Evolutionary conservation across 257 asterid genomes (phyloP).

Genomic region (Forsythia suspensa): DNA sequence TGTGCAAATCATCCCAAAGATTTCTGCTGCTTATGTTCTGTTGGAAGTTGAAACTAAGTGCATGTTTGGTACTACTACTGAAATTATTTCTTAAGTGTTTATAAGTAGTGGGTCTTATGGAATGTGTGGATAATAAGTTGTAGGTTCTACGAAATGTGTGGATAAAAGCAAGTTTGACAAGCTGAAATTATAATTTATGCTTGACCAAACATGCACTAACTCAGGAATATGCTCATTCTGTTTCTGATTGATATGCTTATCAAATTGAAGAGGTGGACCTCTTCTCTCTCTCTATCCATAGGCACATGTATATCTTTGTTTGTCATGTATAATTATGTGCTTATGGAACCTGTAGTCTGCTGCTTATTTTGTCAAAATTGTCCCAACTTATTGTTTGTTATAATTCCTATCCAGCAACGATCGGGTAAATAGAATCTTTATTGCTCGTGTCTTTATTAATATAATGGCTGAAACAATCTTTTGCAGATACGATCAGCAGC

Average conservation of each 20-base stretch:
- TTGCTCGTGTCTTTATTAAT: constrained; percentile 1
- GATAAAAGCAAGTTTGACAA: too few species aligned
- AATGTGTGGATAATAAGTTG: too few species aligned
- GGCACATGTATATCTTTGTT: neutral
- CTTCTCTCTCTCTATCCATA: too few species aligned
- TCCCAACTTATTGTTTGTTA: neutral
- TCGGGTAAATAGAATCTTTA: neutral
- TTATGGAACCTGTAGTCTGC: neutral
- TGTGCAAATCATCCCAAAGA: neutral
- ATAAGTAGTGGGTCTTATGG: too few species aligned
- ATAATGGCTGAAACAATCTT: constrained; percentile 17
- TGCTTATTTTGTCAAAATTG: neutral
- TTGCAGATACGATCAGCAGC: constrained; percentile 80
- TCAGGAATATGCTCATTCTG: neutral
- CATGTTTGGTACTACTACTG: too few species aligned
- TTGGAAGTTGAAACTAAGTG: neutral
- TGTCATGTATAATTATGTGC: too few species aligned
- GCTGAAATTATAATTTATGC: too few species aligned
- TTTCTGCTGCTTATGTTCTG: neutral
- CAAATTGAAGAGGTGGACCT: neutral
- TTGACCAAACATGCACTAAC: too few species aligned
- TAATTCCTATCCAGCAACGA: neutral
- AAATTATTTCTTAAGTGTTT: too few species aligned
- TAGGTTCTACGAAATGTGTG: too few species aligned
- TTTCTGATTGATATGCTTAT: neutral